Percentiles rank a stretch among this genome's conserved stretches.
Evolutionary conservation across 495 filamentous ascomycete species (phyloP).

Genomic region (Podospora anserina): DNA sequence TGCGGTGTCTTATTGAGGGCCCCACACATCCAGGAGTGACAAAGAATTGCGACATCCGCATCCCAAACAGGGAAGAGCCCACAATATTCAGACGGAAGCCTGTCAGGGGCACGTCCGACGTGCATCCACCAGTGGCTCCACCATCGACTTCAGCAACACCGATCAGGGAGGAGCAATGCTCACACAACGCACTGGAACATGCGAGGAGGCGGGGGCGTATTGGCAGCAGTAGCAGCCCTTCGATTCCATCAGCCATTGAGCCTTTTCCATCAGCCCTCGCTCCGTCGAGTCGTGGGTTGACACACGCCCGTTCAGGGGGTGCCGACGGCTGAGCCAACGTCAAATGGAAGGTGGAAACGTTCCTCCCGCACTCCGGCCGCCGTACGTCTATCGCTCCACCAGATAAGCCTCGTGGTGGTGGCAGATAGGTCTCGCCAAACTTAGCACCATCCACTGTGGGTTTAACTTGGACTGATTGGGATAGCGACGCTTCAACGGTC

Average conservation of each 20-base stretch:
- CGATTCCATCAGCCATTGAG: neutral
- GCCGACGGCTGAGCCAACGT: neutral
- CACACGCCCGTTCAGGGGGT: neutral
- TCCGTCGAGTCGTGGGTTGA: neutral
- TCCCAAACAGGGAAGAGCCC: slow-evolving; percentile 29
- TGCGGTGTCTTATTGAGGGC: neutral
- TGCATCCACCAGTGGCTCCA: slow-evolving; percentile 9
- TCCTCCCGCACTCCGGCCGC: neutral
- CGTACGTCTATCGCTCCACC: neutral
- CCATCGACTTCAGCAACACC: slow-evolving; percentile 9
- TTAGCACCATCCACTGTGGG: slow-evolving; percentile 5
- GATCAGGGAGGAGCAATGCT: slow-evolving; percentile 4
- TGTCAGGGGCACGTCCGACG: slow-evolving; percentile 18
- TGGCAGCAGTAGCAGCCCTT: neutral
- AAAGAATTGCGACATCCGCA: slow-evolving; percentile 28
- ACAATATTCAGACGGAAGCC: slow-evolving; percentile 15
- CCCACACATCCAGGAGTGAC: slow-evolving; percentile 7
- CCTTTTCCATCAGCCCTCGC: neutral
- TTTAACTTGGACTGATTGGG: neutral
- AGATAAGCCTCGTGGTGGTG: slow-evolving; percentile 2
- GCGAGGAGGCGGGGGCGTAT: slow-evolving; percentile 18
- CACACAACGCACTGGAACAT: neutral
- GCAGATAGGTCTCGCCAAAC: slow-evolving; percentile 1
- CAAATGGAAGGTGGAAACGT: neutral
- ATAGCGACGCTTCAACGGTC: neutral